Evolutionary conservation across 257 asterid genomes (phyloP).

Genomic region (Verbascum thapsus): DNA sequence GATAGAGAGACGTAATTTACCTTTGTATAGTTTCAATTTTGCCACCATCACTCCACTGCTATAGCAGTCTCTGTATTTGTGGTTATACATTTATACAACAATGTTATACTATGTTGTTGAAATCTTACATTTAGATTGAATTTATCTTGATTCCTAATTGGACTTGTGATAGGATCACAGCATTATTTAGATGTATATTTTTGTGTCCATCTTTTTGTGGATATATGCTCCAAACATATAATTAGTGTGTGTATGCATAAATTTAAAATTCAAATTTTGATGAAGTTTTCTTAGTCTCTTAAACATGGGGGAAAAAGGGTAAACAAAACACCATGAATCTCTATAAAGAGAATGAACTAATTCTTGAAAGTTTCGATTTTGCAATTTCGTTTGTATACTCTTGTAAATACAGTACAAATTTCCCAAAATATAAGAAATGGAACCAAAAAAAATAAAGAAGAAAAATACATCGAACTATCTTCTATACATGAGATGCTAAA

Average conservation of each 20-base stretch:
- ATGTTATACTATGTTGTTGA: not conserved
- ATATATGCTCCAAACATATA: too few relatives aligned
- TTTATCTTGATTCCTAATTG: not conserved
- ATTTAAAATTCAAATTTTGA: too few relatives aligned
- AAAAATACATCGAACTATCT: not conserved
- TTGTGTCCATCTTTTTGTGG: not conserved
- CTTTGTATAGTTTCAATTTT: slow-evolving; percentile 26
- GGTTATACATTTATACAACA: slow-evolving; percentile 7
- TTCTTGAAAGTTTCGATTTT: not conserved
- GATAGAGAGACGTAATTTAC: not conserved
- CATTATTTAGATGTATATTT: not conserved
- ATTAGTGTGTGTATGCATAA: too few relatives aligned
- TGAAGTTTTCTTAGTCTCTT: too few relatives aligned
- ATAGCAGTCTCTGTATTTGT: not conserved
- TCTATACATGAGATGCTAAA: slow-evolving; percentile 32
- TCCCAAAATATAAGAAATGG: not conserved
- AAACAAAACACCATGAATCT: not conserved
- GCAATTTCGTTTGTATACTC: slow-evolving; percentile 6
- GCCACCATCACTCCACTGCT: slow-evolving; percentile 20
- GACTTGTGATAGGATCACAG: not conserved
- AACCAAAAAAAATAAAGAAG: not conserved
- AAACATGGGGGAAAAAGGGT: not conserved
- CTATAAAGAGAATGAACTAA: too few relatives aligned
- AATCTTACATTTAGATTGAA: too few relatives aligned
- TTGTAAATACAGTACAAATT: slow-evolving; percentile 21